Conservation (phyloP, 495 filamentous ascomycete genomes). For the Tuber brumale region DNA sequence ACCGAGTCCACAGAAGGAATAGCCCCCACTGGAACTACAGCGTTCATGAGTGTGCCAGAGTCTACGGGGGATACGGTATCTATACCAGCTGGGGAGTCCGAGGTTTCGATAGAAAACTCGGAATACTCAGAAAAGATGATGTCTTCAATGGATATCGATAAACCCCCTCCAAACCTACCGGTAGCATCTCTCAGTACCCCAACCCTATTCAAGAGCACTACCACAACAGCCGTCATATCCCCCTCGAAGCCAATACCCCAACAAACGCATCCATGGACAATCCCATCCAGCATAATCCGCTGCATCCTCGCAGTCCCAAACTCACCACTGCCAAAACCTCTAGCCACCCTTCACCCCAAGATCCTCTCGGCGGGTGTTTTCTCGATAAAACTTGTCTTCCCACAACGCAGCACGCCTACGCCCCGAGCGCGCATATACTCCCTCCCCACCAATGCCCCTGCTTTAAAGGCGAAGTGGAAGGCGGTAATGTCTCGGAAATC, state of each 20-base stretch:
- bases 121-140: not conserved
- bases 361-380: constrained; percentile 45
- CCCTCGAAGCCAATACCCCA: constrained; percentile 28
- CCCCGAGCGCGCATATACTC: constrained; percentile 67
- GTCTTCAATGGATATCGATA: constrained; percentile 22
- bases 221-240: constrained; percentile 42
- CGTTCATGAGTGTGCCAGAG: not conserved
- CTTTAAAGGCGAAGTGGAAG: constrained; percentile 49
- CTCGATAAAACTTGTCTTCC: constrained; percentile 55
- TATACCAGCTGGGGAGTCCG: not conserved
- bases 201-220: constrained; percentile 28
- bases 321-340: constrained; percentile 18
- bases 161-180: constrained; percentile 6
- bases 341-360: constrained; percentile 16
- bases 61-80: not conserved
- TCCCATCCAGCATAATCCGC: constrained; percentile 28
- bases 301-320: constrained; percentile 16
- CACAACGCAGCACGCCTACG: constrained; percentile 54
- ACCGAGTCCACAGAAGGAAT: not conserved
- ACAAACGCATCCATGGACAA: constrained; percentile 29
- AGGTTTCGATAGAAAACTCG: constrained; percentile 18
- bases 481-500: constrained; percentile 42
- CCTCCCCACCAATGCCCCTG: constrained; percentile 50
- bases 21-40: not conserved
- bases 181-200: not conserved